phyloP scores from a whole-genome alignment of 495 filamentous ascomycete species.

The Bathelium albidoporum region DNA sequence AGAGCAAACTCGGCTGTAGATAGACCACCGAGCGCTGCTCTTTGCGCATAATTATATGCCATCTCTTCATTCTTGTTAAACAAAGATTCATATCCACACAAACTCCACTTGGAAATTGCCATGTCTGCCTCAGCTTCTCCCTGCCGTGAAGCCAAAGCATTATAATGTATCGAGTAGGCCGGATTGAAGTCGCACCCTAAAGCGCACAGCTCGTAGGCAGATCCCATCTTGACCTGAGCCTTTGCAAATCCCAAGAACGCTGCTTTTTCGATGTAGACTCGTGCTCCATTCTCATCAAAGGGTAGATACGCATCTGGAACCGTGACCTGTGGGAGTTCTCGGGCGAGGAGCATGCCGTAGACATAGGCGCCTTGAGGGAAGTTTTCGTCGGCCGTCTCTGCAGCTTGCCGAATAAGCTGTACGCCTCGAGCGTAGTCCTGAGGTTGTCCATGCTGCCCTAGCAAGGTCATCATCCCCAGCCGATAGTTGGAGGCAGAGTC shows the following conservation, averaged over 20 bases:
- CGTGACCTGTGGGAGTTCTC: slow-evolving; percentile 78
- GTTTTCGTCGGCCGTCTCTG: slow-evolving; percentile 89
- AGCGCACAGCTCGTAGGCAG: slow-evolving; percentile 87
- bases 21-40: slow-evolving; percentile 69
- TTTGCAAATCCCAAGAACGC: slow-evolving; percentile 95
- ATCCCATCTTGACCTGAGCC: slow-evolving; percentile 94
- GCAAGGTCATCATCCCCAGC: slow-evolving; percentile 91
- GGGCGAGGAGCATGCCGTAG: slow-evolving; percentile 86
- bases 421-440: slow-evolving; percentile 72
- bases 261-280: slow-evolving; percentile 89
- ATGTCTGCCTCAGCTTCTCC: slow-evolving; percentile 86
- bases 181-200: slow-evolving; percentile 93
- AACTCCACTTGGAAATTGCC: slow-evolving; percentile 97
- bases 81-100: slow-evolving; percentile 82
- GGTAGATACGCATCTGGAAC: slow-evolving; percentile 67
- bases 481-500: slow-evolving; percentile 96
- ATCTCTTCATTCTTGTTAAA: slow-evolving; percentile 94
- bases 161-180: slow-evolving; percentile 85
- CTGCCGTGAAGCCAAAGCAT: slow-evolving; percentile 83
- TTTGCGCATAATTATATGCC: slow-evolving; percentile 80
- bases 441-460: slow-evolving; percentile 81
- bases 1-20: slow-evolving; percentile 92
- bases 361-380: slow-evolving; percentile 95
- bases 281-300: slow-evolving; percentile 61
- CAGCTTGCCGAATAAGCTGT: slow-evolving; percentile 69